Percentiles rank a stretch among this genome's conserved stretches.
phyloP scores from a whole-genome alignment of 164 flowering plant species.

The Nymphaea colorata region DNA sequence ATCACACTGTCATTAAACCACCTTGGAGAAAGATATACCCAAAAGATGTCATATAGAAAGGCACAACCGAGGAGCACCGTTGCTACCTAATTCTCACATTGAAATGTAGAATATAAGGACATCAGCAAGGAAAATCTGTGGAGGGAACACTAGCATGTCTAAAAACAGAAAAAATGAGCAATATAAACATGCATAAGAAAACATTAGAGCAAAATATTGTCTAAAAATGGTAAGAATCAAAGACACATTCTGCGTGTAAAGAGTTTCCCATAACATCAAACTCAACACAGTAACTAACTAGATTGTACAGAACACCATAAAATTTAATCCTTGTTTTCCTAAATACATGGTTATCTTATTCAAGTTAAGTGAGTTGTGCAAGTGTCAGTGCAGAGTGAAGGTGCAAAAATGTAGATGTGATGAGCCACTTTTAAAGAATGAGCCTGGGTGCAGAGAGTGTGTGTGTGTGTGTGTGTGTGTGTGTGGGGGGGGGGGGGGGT shows the following conservation, averaged over 20 bases:
- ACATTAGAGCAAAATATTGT: background rate
- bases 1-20: conserved; percentile 93
- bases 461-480: too few species aligned
- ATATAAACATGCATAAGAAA: background rate
- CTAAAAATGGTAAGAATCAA: background rate
- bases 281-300: background rate
- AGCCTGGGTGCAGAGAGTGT: too few species aligned
- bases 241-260: background rate
- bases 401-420: too few species aligned
- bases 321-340: too few species aligned
- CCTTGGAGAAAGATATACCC: conserved; percentile 85
- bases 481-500: too few species aligned
- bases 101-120: conserved; percentile 2
- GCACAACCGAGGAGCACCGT: conserved; percentile 94
- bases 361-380: too few species aligned
- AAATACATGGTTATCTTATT: too few species aligned
- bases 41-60: conserved; percentile 91
- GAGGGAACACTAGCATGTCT: background rate
- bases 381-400: too few species aligned
- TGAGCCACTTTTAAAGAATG: too few species aligned
- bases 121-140: background rate
- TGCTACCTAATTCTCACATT: conserved; percentile 58
- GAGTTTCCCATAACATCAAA: background rate
- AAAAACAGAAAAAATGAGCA: background rate
- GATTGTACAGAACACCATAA: too few species aligned